Base-by-base conservation (phyloP, 208 protist genomes). In the Leishmania mexicana region DNA sequence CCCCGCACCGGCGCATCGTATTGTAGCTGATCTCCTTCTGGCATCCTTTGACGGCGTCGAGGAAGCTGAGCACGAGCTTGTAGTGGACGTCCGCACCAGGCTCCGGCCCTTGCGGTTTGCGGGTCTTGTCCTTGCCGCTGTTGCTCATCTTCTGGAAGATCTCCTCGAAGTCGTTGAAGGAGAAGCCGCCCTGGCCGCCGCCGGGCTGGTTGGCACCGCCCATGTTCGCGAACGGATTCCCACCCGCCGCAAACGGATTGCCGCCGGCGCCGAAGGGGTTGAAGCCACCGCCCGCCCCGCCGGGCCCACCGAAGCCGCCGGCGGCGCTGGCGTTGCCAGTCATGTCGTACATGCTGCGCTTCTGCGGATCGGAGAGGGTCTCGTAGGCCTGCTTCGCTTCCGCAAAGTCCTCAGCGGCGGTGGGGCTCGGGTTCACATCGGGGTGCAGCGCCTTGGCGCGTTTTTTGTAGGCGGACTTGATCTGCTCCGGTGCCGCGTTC, bases 271-370 rank as follows among this genome's bases (percentile, higher is more conserved):
- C 88, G 70, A 93, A 93, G 47, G 90, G 90, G 71, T 93, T 93
- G 65, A 88, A 87, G 54, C 89, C 89, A 24, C 76, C 81, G 7
- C 76, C 86, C 6, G 76, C 54, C 49, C 87, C 89, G 3, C 78
- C 81, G 42, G 87, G 24, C 57, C 57, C 76, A 45, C 88, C 88
- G 78, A 93, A 93, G 72, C 83, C 89, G 72, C 87, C 88, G 64
- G 89, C 89, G n/a, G 89, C 90, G 77, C 80, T 91, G 2, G 92
- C 89, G 81, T 94, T 96, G 47, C 95, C 95, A 1, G 95, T 98
- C 93, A 96, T 96, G 84, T 98, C 95, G 79, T 96, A 98, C 90
- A 96, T 95, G 84, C 92, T 95, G 49, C 95, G 91, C 88, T 97
- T 98, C 83, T 98, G 93, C 73, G 92, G 87, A 73, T 98, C 95